Evolutionary conservation across 257 asterid species (phyloP).

Genomic region (Solanum pennellii): DNA sequence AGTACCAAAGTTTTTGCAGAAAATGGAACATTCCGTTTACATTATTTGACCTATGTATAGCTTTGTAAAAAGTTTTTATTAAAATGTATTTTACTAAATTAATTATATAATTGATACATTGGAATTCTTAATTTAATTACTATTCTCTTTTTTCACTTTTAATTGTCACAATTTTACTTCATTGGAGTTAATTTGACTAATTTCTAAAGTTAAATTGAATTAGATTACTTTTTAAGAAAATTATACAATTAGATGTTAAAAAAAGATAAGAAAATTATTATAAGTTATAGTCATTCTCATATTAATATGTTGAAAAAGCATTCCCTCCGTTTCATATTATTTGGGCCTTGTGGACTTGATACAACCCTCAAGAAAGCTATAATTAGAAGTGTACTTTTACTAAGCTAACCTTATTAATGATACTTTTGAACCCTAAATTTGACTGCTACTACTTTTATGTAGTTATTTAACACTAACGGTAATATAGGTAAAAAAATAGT

Average conservation of each 20-base stretch:
- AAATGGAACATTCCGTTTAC: background rate
- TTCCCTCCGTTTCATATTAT: background rate
- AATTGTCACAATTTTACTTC: background rate
- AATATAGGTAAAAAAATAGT: background rate
- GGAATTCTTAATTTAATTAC: background rate
- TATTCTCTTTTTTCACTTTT: background rate
- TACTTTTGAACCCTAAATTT: background rate
- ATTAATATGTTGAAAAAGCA: background rate
- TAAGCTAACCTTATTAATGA: background rate
- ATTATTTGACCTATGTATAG: background rate
- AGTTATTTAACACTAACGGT: background rate
- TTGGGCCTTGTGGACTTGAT: background rate
- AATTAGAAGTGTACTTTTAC: background rate
- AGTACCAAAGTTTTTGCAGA: background rate
- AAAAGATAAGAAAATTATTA: no score
- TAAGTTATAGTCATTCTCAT: background rate
- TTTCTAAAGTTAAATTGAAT: background rate
- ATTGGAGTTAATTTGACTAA: no score
- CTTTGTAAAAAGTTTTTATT: background rate
- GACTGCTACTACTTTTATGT: background rate
- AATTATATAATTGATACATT: no score
- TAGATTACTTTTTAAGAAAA: no score
- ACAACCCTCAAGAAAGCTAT: background rate
- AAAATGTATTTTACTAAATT: background rate
- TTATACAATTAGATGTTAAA: background rate